phyloP scores from a whole-genome alignment of 441 rosid species.

The Erodium moschatum region DNA sequence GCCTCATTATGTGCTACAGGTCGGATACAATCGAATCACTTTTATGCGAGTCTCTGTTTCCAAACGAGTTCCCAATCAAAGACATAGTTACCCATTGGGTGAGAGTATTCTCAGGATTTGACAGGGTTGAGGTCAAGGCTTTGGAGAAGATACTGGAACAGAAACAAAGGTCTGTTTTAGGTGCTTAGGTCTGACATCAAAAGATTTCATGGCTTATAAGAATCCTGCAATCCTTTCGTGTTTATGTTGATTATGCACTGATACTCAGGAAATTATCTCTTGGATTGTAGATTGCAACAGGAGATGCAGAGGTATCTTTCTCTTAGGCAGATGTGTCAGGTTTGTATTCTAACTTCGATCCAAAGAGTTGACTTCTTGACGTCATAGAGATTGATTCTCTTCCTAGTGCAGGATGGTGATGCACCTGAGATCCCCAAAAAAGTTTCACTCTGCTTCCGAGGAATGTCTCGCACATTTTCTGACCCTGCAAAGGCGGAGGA shows the following conservation, averaged over 20 bases:
- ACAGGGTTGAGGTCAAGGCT: constrained; percentile 83
- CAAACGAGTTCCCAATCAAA: constrained; percentile 48
- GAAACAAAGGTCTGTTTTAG: constrained; percentile 65
- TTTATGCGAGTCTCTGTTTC: constrained; percentile 64
- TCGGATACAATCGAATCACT: constrained; percentile 78
- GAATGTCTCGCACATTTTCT: constrained; percentile 86
- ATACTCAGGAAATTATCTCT: constrained; percentile 35
- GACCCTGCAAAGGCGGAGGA: constrained; percentile 80
- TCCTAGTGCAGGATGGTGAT: constrained; percentile 63
- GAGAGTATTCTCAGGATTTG: constrained; percentile 66
- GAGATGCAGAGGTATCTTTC: constrained; percentile 91
- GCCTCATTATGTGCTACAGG: constrained; percentile 46
- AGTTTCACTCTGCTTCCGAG: constrained; percentile 58
- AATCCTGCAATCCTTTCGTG: constrained; percentile 10
- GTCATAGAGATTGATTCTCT: constrained; percentile 18
- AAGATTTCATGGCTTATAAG: constrained; percentile 14
- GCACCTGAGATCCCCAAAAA: constrained; percentile 80
- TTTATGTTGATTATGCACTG: constrained; percentile 29
- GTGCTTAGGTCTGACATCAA: too few relatives aligned
- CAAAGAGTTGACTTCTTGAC: constrained; percentile 14
- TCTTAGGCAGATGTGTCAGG: constrained; percentile 82
- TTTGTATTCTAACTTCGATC: constrained; percentile 20
- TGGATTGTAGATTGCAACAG: constrained; percentile 83
- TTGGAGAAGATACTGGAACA: constrained; percentile 92
- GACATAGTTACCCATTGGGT: constrained; percentile 75